Conservation (phyloP, 768 basidiomycete genomes). For the Tulasnella sp. region DNA sequence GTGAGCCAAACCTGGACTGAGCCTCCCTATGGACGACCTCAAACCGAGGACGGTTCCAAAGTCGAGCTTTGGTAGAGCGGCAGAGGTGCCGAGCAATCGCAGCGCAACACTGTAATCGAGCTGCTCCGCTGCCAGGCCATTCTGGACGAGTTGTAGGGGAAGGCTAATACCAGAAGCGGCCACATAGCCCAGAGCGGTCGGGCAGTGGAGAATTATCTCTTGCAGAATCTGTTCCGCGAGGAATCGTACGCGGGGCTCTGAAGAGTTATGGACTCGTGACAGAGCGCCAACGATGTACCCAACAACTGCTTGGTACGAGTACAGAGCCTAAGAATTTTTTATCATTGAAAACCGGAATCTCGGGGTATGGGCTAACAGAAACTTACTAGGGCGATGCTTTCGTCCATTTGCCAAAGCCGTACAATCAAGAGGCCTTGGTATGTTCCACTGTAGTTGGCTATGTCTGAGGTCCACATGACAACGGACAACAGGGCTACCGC, state of each 20-base stretch:
- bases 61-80: not conserved
- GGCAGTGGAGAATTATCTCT: not conserved
- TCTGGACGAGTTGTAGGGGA: not conserved
- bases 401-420: constrained; percentile 13
- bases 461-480: not conserved
- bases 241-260: not conserved
- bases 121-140: not conserved
- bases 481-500: not conserved
- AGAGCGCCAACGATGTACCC: not conserved
- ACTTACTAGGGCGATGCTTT: not conserved
- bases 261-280: not conserved
- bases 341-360: not conserved
- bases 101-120: not conserved
- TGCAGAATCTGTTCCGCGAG: not conserved
- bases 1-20: not conserved
- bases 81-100: not conserved
- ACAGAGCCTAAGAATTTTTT: not conserved
- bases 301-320: not conserved
- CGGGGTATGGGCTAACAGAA: not conserved
- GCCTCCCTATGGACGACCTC: not conserved
- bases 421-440: constrained; percentile 5
- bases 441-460: not conserved
- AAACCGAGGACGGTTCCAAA: not conserved
- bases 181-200: not conserved
- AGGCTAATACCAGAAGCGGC: not conserved